Base-by-base conservation (phyloP, 257 asterid genomes). In the Knoxia roxburghii region DNA sequence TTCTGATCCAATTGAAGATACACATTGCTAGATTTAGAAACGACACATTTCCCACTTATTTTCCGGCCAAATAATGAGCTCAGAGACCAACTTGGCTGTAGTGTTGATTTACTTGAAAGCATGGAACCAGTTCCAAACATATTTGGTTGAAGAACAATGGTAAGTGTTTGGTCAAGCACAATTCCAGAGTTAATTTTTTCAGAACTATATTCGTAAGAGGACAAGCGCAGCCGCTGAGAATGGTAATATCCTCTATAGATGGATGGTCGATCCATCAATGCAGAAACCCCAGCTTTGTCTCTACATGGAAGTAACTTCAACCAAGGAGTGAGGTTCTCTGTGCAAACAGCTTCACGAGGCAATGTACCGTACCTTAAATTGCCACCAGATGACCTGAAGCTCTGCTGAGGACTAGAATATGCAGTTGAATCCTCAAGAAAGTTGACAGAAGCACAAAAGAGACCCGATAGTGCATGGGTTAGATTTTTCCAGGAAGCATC, bases 301-400 rank as follows among this genome's bases (percentile, higher is more conserved):
- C 98, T 83, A 76, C 99, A 94, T 0, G 99, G 99, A 83, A 90
- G 99, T 84, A 94, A 71, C 86, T 94, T 94, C 83, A 94, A 80
- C 99, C 99, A 94, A 6, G 99, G 99, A 53, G 99, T 94, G 68
- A 94, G 95, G 78, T 94, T 94, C 79, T 94, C 98, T 35, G 99
- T 94, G 86, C 99, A 94, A 73, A 94, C 99, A 70, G 99, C 97
- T 78, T 94, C 99, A 64, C 96, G 99, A 73, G 98, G 99, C 82
- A 94, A 81, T 55, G 96, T 85, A 55, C 99, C 99, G 24, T 88
- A 94, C 39, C 89, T 88, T 41, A 90, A 78, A 54, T 84, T 83
- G 40, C 93, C 89, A 5, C 87, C 79, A 71, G 76, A 56, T 29
- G 96, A 79, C 53, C 65, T 79, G 65, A 88, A 86, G 77, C 86